Evolutionary conservation across 176 grass and related monocot genomes (phyloP), one percentile per base, ranked within the genome.

Genomic region (Alloteropsis semialata): DNA sequence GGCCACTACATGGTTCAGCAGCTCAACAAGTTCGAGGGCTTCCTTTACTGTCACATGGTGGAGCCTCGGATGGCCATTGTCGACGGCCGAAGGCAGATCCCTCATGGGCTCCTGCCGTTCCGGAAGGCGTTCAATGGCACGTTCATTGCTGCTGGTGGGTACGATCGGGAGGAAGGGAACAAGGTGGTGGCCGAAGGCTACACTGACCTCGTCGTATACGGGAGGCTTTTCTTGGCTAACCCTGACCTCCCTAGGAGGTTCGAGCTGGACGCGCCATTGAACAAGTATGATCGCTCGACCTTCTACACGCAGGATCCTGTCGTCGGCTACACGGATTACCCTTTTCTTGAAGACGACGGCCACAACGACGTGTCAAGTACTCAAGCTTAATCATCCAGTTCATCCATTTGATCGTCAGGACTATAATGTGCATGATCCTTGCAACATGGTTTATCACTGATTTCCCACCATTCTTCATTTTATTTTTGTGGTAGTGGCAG

Each of bases 31-130:
- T 3, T 65, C 22, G 16, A 48, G 0, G 41, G 44, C 0, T 75
- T 75, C 1, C 22, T 83, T 32, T 83, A 75, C 32, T 83, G 81
- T n/a, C 81, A 83, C 58, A 75, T 75, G 70, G 44, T 83, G 28
- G 81, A 86, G 74, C 63, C 83, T 0, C 3, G 74, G 4, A 77
- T 78, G 63, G 25, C 50, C 14, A 43, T 44, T 3, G 32, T 46
- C 9, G 15, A 84, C 2, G 74, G 63, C 1, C 74, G 21, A 0
- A 15, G 50, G 50, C 49, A 69, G 18, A 59, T 84, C 1, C 50
- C 49, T 10, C 82, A 69, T 2, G 1, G 74, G 5, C 63, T 84
- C 0, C 11, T 41, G 0, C 65, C 65, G 0, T 78, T 79, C 11
- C 32, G 65, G 16, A 29, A 79, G 13, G 75, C 30, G 1, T 85